Evolutionary conservation across 768 basidiomycete genomes (phyloP), one percentile per base, ranked within the genome.

Genomic region (Suillus subalutaceus): DNA sequence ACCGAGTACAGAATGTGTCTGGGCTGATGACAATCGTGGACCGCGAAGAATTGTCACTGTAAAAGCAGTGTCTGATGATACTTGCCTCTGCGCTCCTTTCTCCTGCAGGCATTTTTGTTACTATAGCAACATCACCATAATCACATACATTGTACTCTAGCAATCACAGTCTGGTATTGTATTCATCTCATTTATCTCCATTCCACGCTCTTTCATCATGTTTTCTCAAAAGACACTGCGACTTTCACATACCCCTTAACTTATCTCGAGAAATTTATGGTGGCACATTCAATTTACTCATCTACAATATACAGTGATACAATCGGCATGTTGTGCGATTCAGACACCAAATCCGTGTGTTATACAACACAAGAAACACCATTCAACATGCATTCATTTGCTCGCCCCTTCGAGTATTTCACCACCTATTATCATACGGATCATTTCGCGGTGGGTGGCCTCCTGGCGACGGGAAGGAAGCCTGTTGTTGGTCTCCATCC

Each of bases 1-100:
- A 90, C 65, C 82, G 84, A 66, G 86, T 84, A 59, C 83, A 79
- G 69, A 83, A 84, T 68, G 82, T 93, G 7, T 88, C 89, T 2
- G 92, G 91, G 10, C 82, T 92, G 38, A 93, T 93, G 92, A 92
- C 89, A 46, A 85, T 92, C 72, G 32, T 88, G 60, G 79, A 78
- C 57, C 81, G 88, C 58, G 80, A 77, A 67, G 77, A 72, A 64
- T 55, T 72, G 32, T 32, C 56, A 3, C 65, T 50, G 61, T 77
- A 13, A 30, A 13, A 35, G 35, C 6, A 37, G 37, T 10, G 6
- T 35, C 26, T 37, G 62, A 55, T 67, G 69, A 38, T 62, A 60
- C 20, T 62, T 10, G 10, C 46, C 58, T 55, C 0, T 23, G 15
- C 41, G 4, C 12, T 46, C 40, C 38, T 30, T 56, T 37, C 2